Base-by-base conservation (phyloP, 2,329 filamentous ascomycete genomes). In the Hawksworthiomyces lignivorus region DNA sequence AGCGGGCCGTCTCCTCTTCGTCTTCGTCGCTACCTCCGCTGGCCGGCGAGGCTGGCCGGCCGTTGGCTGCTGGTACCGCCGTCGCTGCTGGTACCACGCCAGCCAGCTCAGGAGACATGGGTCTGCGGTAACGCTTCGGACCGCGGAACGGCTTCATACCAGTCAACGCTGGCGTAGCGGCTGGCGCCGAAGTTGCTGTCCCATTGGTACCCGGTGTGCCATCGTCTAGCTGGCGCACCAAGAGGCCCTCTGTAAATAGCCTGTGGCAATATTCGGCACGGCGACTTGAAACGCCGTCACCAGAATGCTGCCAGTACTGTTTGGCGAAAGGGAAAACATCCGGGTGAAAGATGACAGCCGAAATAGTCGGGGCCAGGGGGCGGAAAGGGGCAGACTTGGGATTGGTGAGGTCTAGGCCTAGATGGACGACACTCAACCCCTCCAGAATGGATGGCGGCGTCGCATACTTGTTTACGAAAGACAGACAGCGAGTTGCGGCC, bases 301-400 rank as follows among this genome's bases (percentile, higher is more conserved):
- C 92, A 1, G 86, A 84, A 61, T 98, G 92, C 60, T 97, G 92
- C 92, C 92, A 98, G 56, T 94, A 96, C 54, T 88, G 77, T 61
- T 96, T 97, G n/a, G 87, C 86, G 45, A 84, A 62, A 5, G 77
- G 64, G 53, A 82, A 89, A 15, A 78, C 64, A 11, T 80, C 75
- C 34, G 73, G 68, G 1, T 81, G 77, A 52, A 83, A 87, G 31
- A 97, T 58, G 4, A 95, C 80, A 19, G 80, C 80, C 2, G 75
- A 84, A 18, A 89, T 66, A 9, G 72, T 68, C 0, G 82, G 80
- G 3, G 67, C 64, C 21, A 84, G 61, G 28, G 70, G 67, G 34
- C 61, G 64, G n/a, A 81, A 67, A 26, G 70, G 64, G 5, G 71
- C 62, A 1, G 75, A 65, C 5, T 67, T 60, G 29, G 69, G 63